Base-by-base conservation (phyloP, 129 eudicot species). In the Chrysanthemum seticuspe region DNA sequence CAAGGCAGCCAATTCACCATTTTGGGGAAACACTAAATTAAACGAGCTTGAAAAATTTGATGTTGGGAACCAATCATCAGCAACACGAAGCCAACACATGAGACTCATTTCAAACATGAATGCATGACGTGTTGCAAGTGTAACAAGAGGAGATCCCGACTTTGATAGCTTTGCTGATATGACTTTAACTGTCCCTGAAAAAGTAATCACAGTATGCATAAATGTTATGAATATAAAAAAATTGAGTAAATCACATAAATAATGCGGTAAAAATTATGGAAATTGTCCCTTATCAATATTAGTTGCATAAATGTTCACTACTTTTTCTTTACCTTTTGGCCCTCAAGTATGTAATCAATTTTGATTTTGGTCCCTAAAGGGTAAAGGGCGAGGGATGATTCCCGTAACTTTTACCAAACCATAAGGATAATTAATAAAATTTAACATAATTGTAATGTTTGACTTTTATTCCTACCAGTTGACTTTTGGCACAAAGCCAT, bases 21-120 rank as follows among this genome's bases (percentile, higher is more conserved):
- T 86, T 68, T 90, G 97, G 45, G 79, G 69, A 45, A 88, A 91
- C 65, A 97, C 97, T 70, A 87, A 70, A 80, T 76, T 90, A 85
- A 91, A 95, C 2, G 97, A 88, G 80, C 99, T 95, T 23, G 99
- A 80, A 67, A 95, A 95, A 84, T 88, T 95, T 23, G 97, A 95
- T 10, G 97, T 85, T 2, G 96, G 94, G 62, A 86, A 95, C 76
- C 91, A 86, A 75, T 95, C 99, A 84, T 95, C 99, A 1, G 97
- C 99, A 16, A 91, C 97, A 45, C 99, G 87, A 75, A 95, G 76
- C 99, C 99, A 95, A 71, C 99, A 95, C 95, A 79, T 95, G 62
- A 95, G 91, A 62, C 82, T 84, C 88, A 78, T 90, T 71, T 95
- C 99, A 53, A 86, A 95, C 65, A 95, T 87, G 76, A 88, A 90